Conservation (phyloP, 148 eudicot genomes). For the Silene uniflora region DNA sequence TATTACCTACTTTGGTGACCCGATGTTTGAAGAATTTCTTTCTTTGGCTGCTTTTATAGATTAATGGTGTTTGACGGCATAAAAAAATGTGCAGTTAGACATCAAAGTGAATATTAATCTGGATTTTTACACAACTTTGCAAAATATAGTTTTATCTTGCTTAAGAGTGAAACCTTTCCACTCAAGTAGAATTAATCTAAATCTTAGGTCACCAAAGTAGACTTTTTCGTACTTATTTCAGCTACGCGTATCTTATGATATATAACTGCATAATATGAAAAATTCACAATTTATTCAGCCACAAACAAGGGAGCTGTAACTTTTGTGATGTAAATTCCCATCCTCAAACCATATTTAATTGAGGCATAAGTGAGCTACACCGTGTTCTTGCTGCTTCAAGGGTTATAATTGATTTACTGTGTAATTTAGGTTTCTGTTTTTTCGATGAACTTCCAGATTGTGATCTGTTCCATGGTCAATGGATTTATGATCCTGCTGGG, state of each 20-base stretch:
- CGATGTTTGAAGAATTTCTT: too few relatives aligned
- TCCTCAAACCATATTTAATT: too few relatives aligned
- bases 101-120: background rate
- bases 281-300: background rate
- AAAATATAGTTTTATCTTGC: background rate
- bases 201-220: too few relatives aligned
- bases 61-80: background rate
- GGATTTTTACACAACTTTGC: background rate
- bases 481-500: constrained; percentile 66
- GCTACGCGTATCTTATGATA: background rate
- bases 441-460: constrained; percentile 43
- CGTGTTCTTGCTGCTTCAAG: background rate
- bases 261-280: background rate
- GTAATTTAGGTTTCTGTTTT: background rate
- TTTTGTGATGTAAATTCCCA: background rate
- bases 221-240: background rate
- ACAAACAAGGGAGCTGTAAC: background rate
- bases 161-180: too few relatives aligned
- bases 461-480: constrained; percentile 73
- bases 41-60: background rate
- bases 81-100: background rate
- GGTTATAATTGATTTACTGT: background rate
- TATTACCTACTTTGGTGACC: background rate
- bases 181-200: too few relatives aligned
- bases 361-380: background rate